Percentiles rank a stretch among this genome's conserved stretches.
Evolutionary conservation across 495 filamentous ascomycete genomes (phyloP).

Genomic region (Apodospora peruviana): DNA sequence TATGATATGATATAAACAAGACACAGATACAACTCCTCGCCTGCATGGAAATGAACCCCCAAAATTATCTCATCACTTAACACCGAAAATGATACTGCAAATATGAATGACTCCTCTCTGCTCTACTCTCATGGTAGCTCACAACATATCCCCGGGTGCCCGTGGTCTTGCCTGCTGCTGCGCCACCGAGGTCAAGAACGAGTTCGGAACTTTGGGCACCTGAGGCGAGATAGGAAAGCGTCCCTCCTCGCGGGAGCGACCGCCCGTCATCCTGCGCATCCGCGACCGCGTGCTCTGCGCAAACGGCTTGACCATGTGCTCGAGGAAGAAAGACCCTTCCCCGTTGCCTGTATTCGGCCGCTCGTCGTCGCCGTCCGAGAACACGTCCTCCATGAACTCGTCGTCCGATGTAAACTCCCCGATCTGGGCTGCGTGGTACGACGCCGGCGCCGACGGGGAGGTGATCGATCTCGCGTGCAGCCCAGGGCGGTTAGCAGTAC

Average conservation of each 20-base stretch:
- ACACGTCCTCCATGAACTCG: constrained; percentile 45
- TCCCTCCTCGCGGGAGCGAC: constrained; percentile 54
- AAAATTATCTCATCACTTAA: no score
- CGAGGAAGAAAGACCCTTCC: constrained; percentile 51
- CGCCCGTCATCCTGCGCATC: constrained; percentile 63
- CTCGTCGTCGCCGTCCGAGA: constrained; percentile 50
- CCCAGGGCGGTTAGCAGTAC: constrained; percentile 34
- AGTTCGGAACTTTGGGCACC: constrained; percentile 19
- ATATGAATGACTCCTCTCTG: no score
- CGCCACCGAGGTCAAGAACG: constrained; percentile 10
- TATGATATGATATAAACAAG: no score
- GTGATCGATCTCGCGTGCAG: constrained; percentile 71
- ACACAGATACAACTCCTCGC: no score
- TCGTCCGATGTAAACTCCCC: constrained; percentile 53
- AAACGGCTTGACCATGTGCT: constrained; percentile 58
- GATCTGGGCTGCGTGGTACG: constrained; percentile 45
- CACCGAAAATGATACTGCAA: no score
- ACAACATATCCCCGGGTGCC: no score
- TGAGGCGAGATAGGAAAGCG: constrained; percentile 29
- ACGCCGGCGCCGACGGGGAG: constrained; percentile 57
- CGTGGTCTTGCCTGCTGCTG: no score
- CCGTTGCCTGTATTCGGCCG: constrained; percentile 27
- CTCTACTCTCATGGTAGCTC: no score
- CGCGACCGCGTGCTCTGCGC: constrained; percentile 50
- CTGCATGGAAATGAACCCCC: no score